Conservation (phyloP, 306 rosid species). For the Prunus salicina region DNA sequence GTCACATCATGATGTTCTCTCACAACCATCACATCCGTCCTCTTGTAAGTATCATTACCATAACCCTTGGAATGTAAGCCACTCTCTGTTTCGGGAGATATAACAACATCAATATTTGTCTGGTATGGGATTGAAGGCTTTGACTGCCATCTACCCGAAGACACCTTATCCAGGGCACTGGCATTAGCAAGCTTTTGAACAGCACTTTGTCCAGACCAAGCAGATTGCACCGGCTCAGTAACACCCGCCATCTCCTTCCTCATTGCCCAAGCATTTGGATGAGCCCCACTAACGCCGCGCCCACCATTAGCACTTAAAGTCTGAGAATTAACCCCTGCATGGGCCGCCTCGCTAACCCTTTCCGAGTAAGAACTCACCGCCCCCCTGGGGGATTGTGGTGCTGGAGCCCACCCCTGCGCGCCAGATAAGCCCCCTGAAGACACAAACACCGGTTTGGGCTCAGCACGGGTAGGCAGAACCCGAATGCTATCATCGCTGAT, state of each 20-base stretch:
- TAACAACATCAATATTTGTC: constrained; percentile 51
- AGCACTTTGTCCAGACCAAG: constrained; percentile 66
- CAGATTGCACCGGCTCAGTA: constrained; percentile 51
- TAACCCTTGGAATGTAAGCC: constrained; percentile 34
- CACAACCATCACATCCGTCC: constrained; percentile 40
- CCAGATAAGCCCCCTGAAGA: constrained; percentile 50
- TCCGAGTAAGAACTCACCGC: constrained; percentile 50
- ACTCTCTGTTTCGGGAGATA: constrained; percentile 48
- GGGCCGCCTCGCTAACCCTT: constrained; percentile 43
- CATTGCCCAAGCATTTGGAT: constrained; percentile 72
- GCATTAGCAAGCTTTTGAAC: constrained; percentile 86
- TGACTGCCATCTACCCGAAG: constrained; percentile 95
- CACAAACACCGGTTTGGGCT: constrained; percentile 53
- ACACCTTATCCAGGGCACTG: constrained; percentile 89
- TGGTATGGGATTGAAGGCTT: constrained; percentile 51
- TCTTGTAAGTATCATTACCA: constrained; percentile 31
- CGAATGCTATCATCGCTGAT: constrained; percentile 68
- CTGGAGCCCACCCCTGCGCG: constrained; percentile 43
- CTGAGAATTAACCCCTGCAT: constrained; percentile 42
- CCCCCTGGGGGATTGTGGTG: constrained; percentile 43
- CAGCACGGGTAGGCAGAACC: constrained; percentile 39
- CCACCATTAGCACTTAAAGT: constrained; percentile 44
- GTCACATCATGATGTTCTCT: constrained; percentile 51
- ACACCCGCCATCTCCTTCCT: constrained; percentile 71
- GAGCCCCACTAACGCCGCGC: constrained; percentile 43